Base-by-base conservation (phyloP, 805 yeast species). In the Metschnikowia peoriensis region DNA sequence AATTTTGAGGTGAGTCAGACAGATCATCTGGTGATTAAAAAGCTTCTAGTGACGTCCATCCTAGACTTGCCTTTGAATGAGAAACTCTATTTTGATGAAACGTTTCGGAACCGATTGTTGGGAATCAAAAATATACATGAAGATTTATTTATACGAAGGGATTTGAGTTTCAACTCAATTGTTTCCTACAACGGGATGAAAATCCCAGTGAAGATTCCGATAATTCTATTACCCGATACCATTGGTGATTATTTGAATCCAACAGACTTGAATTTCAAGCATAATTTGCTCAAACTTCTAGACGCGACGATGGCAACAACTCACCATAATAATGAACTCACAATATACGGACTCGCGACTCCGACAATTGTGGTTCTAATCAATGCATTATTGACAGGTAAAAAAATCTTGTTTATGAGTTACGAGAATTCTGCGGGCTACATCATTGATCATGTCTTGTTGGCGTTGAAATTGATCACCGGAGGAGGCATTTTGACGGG, bases 271-370 rank as follows among this genome's bases (percentile, higher is more conserved):
- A 72, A 73, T 55, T 72, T 75, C 59, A 72, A 71, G 52, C 68
- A 69, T 12, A 75, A 64, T 58, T 64, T 67, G 50, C 72, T 72
- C 47, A 69, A 61, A 39, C 49, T 68, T 16, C 67, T 70, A 37
- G 72, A 72, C 40, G 63, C 75, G 2, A 66, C 68, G 27, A 59
- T 81, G 42, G 69, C 59, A 28, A 65, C 67, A 39, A 68, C 47
- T 50, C 72, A 54, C 42, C 66, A 71, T 49, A 73, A 76, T 55
- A 74, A 78, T 42, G 83, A 81, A 46, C 65, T 82, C 46, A 77
- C 83, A 1, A 75, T 78, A 11, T 80, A 79, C 62, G 86, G 86
- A 0, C 62, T 75, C 15, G 73, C 71, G 38, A 82, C 86, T 0
- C 85, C 85, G 0, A 78, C 77, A 52, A 56, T 69, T 44, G 64